phyloP scores from a whole-genome alignment of 192 early-diverging fungal genomes.

The Dissophora ornata region DNA sequence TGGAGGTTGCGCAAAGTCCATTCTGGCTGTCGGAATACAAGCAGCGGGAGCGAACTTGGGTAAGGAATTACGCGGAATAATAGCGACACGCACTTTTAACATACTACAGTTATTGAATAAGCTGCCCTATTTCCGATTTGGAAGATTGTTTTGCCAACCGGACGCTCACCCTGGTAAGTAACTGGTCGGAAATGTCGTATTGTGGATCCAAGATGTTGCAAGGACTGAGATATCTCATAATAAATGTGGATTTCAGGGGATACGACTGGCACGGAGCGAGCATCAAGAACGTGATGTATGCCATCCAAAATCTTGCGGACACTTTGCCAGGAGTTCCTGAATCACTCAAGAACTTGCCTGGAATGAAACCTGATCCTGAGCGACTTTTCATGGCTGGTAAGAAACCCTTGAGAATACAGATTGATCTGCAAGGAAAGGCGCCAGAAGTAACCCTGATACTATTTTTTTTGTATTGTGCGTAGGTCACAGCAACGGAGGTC shows the following conservation, averaged over 20 bases:
- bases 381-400: constrained; percentile 67
- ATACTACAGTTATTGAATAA: too few relatives aligned
- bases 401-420: neutral
- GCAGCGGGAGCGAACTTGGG: constrained; percentile 73
- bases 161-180: constrained; percentile 73
- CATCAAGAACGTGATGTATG: constrained; percentile 65
- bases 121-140: too few relatives aligned
- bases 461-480: neutral
- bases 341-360: constrained; percentile 12
- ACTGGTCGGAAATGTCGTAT: too few relatives aligned
- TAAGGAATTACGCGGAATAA: too few relatives aligned
- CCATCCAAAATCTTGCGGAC: constrained; percentile 61
- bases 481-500: constrained; percentile 85
- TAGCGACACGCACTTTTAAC: too few relatives aligned
- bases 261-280: constrained; percentile 87
- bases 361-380: constrained; percentile 53
- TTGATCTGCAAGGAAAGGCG: too few relatives aligned
- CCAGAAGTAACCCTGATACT: too few relatives aligned
- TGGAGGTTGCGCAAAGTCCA: constrained; percentile 62
- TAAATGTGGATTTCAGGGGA: constrained; percentile 54
- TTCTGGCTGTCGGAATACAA: constrained; percentile 73
- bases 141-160: constrained; percentile 78
- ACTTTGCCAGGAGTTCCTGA: constrained; percentile 64
- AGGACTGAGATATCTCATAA: constrained; percentile 29
- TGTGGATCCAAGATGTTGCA: too few relatives aligned